Base-by-base conservation (phyloP, 139 green algal species). In the Gonium pectorale region DNA sequence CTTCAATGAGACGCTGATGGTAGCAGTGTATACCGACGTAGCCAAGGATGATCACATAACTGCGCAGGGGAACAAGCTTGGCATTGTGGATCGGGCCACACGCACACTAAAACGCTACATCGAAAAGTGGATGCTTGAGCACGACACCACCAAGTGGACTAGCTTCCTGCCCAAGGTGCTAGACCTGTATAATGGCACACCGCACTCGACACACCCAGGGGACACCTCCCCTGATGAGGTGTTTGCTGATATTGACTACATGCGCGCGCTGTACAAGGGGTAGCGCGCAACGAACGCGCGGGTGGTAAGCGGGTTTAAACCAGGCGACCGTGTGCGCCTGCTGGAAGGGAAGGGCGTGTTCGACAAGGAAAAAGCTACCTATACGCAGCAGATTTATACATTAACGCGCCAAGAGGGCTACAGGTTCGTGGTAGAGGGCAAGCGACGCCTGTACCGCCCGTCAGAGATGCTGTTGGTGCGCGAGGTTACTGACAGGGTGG, bases 1-100 rank as follows among this genome's bases (percentile, higher is more conserved):
- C 15, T 79, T 79, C 69, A 79, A 79, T 21, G 69, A 60, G 40
- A 60, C 44, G 38, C 69, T 52, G 1, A 41, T 38, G 7, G 60
- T 79, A 38, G 41, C 11, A 41, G 41, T 80, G 44, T 29, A 51
- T 33, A 51, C 71, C 49, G 71, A 81, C 51, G 33, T 81, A 35
- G 72, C 72, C 51, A 81, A 81, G 31, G 72, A 81, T 31, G 72
- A 81, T 24, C 72, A 81, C 52, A n/a, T n/a, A n/a, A n/a, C n/a
- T n/a, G n/a, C n/a, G n/a, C n/a, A n/a, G n/a, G n/a, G n/a, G n/a
- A n/a, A n/a, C n/a, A n/a, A n/a, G n/a, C n/a, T n/a, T n/a, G n/a
- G n/a, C n/a, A n/a, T n/a, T n/a, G n/a, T n/a, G n/a, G n/a, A n/a
- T n/a, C n/a, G n/a, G n/a, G n/a, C n/a, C n/a, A n/a, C n/a, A n/a